Base-by-base conservation (phyloP, 176 grass and related monocot species). In the Carex kokanica region DNA sequence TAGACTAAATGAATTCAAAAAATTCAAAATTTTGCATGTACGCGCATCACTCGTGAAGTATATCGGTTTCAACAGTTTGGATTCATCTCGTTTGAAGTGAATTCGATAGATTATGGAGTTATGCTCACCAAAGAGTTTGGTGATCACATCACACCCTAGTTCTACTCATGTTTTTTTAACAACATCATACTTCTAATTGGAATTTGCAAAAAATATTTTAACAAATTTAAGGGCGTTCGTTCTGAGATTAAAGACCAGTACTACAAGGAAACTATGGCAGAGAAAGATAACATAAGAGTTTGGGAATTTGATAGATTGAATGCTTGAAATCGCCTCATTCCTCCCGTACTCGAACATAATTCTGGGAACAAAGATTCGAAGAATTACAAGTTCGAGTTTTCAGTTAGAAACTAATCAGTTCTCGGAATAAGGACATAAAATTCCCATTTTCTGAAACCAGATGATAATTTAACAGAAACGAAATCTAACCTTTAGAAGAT, bases 401-500 rank as follows among this genome's bases (percentile, higher is more conserved):
- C 68, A 72, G 38, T 52, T 6, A 45, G 43, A 14, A 54, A 52
- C 70, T 13, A 74, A 74, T 15, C 20, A 74, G 13, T 74, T 74
- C 6, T 52, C 40, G 21, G 41, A 7, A 51, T 21, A 71, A 71
- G 3, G 17, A 21, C 38, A 68, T n/a, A n/a, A 8, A n/a, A 69
- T 40, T 25, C 8, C 10, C n/a, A 23, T 16, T 25, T 55, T 8
- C 5, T 77, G 8, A 29, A 54, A 77, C 24, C 14, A 32, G 11
- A 77, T n/a, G 10, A 23, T 6, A 49, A 85, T 24, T 63, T 75
- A 47, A 64, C 29, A 86, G 72, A 65, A 77, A 64, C 78, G 38
- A 64, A 64, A 86, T 12, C 84, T 64, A 75, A 86, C 84, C 71
- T 77, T 56, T 36, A 82, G 63, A 21, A 80, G 54, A 78, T 78